phyloP scores from a whole-genome alignment of 208 protist species.

The Trypanosomatidae sp. region DNA sequence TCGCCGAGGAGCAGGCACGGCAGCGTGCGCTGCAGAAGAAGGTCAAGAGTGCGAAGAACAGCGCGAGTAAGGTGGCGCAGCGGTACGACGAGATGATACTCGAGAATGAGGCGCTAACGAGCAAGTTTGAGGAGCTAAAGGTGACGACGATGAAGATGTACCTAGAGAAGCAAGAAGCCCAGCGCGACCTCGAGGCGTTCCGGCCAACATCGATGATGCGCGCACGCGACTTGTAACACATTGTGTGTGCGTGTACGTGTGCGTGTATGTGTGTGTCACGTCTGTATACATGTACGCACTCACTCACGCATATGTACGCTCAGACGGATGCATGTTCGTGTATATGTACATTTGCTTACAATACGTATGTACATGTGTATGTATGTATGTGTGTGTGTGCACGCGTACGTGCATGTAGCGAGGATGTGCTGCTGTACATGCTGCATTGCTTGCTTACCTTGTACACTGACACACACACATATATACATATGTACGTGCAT shows the following conservation, averaged over 20 bases:
- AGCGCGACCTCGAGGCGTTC: conserved; percentile 53
- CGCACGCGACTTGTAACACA: conserved; percentile 24
- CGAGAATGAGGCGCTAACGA: conserved; percentile 74
- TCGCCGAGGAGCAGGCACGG: conserved; percentile 68
- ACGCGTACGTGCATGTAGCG: too few relatives aligned
- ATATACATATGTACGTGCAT: background rate
- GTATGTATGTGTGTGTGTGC: too few relatives aligned
- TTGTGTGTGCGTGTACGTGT: background rate
- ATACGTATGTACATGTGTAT: too few relatives aligned
- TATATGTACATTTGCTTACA: too few relatives aligned
- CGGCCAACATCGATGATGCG: conserved; percentile 22
- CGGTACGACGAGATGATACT: conserved; percentile 89
- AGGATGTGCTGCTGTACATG: background rate
- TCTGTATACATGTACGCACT: background rate
- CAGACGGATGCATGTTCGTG: too few relatives aligned
- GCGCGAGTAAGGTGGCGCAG: conserved; percentile 70
- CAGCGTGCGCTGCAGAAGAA: conserved; percentile 77
- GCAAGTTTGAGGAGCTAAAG: conserved; percentile 84
- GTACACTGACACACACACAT: background rate
- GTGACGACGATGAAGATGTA: conserved; percentile 85
- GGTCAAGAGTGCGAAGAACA: conserved; percentile 69
- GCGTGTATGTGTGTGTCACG: background rate
- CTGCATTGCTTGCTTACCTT: conserved; percentile 1
- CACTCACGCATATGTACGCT: background rate
- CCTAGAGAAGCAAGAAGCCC: conserved; percentile 72